Conservation (phyloP, 1,284 basidiomycete species). For the Fistulinella cinereoalba region DNA sequence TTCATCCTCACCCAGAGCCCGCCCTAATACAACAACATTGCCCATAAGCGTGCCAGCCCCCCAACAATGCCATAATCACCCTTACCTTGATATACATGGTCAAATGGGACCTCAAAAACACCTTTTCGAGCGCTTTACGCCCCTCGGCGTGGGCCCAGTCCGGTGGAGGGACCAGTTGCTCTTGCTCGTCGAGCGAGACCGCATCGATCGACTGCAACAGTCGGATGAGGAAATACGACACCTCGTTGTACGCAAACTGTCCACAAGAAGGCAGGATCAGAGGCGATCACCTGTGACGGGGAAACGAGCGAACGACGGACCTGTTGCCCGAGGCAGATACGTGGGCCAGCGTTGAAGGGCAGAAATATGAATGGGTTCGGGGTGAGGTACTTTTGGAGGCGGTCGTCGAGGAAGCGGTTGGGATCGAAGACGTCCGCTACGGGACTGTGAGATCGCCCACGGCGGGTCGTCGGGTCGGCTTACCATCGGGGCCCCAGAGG, state of each 20-base stretch:
- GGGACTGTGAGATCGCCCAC: no score
- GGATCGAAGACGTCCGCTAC: conserved; percentile 47
- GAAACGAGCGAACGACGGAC: no score
- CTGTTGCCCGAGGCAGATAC: conserved; percentile 50
- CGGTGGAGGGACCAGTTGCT: conserved; percentile 29
- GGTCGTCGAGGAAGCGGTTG: conserved; percentile 47
- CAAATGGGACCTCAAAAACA: conserved; percentile 39
- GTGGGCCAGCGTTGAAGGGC: conserved; percentile 49
- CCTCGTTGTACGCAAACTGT: conserved; percentile 41
- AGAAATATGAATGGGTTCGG: conserved; percentile 44
- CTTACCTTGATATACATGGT: conserved; percentile 46
- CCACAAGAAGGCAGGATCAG: no score
- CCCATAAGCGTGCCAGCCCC: neutral
- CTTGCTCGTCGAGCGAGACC: conserved; percentile 32
- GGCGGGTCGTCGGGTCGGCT: no score
- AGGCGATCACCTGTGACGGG: no score
- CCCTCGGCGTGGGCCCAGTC: conserved; percentile 25
- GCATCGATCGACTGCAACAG: conserved; percentile 38
- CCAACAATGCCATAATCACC: neutral
- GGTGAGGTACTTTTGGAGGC: conserved; percentile 26
- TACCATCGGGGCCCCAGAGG: no score
- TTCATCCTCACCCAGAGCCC: conserved; percentile 29
- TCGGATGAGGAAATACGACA: conserved; percentile 39
- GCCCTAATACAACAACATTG: conserved; percentile 8
- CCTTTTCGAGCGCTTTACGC: conserved; percentile 30